A percentile compares a stretch with the other conserved stretches of the same genome.
phyloP scores from a whole-genome alignment of 169 alveolate genomes.

The Eimeria brunetti region DNA sequence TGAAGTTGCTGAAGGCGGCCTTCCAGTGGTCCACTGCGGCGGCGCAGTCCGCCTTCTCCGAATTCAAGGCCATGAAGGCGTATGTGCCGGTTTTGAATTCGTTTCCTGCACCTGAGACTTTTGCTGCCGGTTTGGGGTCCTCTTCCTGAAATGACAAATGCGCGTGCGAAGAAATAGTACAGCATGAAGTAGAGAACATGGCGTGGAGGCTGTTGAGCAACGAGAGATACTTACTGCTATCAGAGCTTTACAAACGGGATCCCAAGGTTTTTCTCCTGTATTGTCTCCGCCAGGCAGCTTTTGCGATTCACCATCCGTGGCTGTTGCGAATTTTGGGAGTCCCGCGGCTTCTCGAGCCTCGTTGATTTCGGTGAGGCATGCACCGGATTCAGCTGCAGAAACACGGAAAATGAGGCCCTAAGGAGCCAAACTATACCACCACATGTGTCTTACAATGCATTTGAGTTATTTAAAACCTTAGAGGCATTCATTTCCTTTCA shows the following conservation, averaged over 20 bases:
- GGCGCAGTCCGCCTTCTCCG: background rate
- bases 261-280: background rate
- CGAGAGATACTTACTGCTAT: background rate
- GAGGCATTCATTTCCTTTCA: no score
- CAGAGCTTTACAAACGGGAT: background rate
- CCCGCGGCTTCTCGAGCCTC: background rate
- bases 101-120: background rate
- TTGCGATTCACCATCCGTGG: background rate
- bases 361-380: slow-evolving; percentile 1
- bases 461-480: no score
- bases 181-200: no score
- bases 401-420: no score
- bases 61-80: background rate
- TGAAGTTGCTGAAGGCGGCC: background rate
- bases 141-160: background rate
- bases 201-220: no score
- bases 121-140: background rate
- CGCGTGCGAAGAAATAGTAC: background rate
- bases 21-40: background rate
- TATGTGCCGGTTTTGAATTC: background rate
- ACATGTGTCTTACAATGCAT: no score
- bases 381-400: no score
- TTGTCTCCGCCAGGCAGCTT: no score
- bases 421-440: no score
- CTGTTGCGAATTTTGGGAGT: background rate